Evolutionary conservation across 345 rosid genomes (phyloP), one percentile per base, ranked within the genome.

Genomic region (Eucalyptus melliodora): DNA sequence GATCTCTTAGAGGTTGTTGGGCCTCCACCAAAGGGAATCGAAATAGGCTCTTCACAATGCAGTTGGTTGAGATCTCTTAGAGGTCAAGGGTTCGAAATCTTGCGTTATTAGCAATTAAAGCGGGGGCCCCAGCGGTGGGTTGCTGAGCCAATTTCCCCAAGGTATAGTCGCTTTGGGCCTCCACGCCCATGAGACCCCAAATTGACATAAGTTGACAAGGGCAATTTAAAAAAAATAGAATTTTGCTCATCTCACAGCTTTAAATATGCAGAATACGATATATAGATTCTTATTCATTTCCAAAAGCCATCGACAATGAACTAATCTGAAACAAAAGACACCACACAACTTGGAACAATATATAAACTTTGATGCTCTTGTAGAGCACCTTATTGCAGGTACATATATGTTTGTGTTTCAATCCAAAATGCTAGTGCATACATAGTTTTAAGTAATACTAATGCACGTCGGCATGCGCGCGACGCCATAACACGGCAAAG

Each of bases 401-500:
- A 69, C 21, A 9, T 69, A 9, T 69, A 17, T 69, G 42, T 31
- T 67, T 3, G 42, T 15, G 24, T 4, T 34, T 69, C 81, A 69
- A 34, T 69, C 13, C 44, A 69, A 69, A 34, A 69, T 34, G 44
- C 44, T 69, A 0, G 81, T 69, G 42, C 42, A 69, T 69, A 69
- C 81, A 34, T 69, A 5, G 4, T 5, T 34, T 34, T 69, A 69
- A 69, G 42, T 9, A 53, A 34, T 31, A 34, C 81, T 34, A 69
- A 69, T 5, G 81, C 81, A 34, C 24, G 24, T 9, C 13, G 0
- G 4, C 81, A 69, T 9, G 44, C 13, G 37, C 24, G 14, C 1
- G 24, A 17, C 81, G 3, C 51, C 0, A 50, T 50, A 7, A 1
- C 0, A 34, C 2, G 44, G 1, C 44, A 6, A 69, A 17, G 44